Conservation (phyloP, 1,139 yeast genomes). For the Blastobotrys ciferrii region DNA sequence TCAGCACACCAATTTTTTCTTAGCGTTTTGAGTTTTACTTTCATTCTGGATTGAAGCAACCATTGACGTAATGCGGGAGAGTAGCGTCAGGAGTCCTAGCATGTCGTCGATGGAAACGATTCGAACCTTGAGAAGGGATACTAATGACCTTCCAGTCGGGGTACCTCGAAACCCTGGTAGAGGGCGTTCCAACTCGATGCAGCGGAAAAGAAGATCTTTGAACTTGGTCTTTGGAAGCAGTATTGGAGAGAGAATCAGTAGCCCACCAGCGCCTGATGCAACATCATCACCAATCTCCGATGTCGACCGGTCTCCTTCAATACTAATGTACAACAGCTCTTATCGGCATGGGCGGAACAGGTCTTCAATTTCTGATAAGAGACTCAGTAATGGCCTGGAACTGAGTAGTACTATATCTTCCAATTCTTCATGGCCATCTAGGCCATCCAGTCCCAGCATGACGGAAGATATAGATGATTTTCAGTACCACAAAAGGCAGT, state of each 20-base stretch:
- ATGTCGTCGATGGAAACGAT: constrained; percentile 10
- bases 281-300: constrained; percentile 11
- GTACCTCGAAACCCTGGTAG: background rate
- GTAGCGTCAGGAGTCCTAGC: constrained; percentile 5
- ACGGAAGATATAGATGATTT: constrained; percentile 3
- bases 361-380: constrained; percentile 12
- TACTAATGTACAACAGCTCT: background rate
- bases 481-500: background rate
- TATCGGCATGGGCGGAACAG: constrained; percentile 5
- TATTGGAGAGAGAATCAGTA: background rate
- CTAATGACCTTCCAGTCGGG: background rate
- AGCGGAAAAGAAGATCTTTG: constrained; percentile 27
- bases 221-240: constrained; percentile 19
- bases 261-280: background rate
- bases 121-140: background rate
- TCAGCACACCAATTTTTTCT: too few species aligned
- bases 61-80: too few species aligned
- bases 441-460: constrained; percentile 13
- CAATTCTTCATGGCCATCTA: constrained; percentile 13
- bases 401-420: constrained; percentile 6
- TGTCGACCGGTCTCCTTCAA: background rate
- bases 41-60: too few species aligned
- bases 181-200: constrained; percentile 1
- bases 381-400: constrained; percentile 2
- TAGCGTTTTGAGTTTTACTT: too few species aligned